A percentile compares a stretch with the other conserved stretches of the same genome.
Conservation (phyloP, 768 basidiomycete species). For the Kwoniella dendrophila region DNA sequence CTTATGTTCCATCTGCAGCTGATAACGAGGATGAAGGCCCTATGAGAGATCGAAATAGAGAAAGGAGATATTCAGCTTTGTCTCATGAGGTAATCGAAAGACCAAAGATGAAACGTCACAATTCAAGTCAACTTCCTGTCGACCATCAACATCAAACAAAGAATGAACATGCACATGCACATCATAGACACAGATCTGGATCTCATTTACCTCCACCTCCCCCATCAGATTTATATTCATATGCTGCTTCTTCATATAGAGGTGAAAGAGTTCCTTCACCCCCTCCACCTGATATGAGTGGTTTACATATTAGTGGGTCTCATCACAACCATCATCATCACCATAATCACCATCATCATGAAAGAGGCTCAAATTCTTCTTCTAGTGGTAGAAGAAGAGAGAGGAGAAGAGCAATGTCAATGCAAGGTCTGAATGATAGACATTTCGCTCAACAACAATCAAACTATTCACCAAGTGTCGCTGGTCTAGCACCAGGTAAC, state of each 20-base stretch:
- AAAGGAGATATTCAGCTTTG: slow-evolving; percentile 13
- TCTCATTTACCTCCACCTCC: slow-evolving; percentile 22
- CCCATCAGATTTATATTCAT: slow-evolving; percentile 11
- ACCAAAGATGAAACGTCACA: slow-evolving; percentile 2
- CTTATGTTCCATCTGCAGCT: not conserved
- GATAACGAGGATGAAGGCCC: slow-evolving; percentile 1
- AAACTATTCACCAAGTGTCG: slow-evolving; percentile 15
- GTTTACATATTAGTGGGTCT: too few species aligned
- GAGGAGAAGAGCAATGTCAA: slow-evolving; percentile 28
- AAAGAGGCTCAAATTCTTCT: not conserved
- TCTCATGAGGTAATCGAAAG: slow-evolving; percentile 3
- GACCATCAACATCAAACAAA: slow-evolving; percentile 18
- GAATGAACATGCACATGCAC: slow-evolving; percentile 10
- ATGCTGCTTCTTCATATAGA: slow-evolving; percentile 5
- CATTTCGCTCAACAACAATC: slow-evolving; percentile 14
- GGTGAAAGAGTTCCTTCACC: slow-evolving; percentile 10
- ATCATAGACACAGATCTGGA: slow-evolving; percentile 27
- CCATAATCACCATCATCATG: not conserved
- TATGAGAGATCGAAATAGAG: slow-evolving; percentile 8
- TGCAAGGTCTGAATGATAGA: slow-evolving; percentile 25
- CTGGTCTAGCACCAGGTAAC: not conserved
- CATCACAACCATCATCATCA: too few species aligned
- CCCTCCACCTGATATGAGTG: slow-evolving; percentile 1
- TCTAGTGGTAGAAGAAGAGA: not conserved
- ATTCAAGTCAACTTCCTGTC: slow-evolving; percentile 3